phyloP scores from a whole-genome alignment of 805 yeast species.

The Metschnikowia gelsemii region DNA sequence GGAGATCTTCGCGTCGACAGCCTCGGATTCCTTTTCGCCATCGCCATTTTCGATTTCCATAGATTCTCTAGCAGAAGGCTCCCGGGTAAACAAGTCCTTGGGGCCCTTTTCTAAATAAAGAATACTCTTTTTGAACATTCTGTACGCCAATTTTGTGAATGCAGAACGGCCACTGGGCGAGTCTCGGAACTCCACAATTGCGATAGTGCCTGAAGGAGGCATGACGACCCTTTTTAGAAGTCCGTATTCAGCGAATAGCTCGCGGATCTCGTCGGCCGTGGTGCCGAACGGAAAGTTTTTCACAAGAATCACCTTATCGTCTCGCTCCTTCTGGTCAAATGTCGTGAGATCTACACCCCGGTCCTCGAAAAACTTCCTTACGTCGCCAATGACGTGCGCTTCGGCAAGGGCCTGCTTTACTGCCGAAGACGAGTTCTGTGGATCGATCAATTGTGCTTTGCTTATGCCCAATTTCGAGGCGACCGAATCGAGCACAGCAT shows the following conservation, averaged over 20 bases:
- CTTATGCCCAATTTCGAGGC: slow-evolving; percentile 80
- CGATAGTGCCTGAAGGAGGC: slow-evolving; percentile 97
- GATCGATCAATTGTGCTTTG: slow-evolving; percentile 83
- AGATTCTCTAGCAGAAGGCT: slow-evolving; percentile 42
- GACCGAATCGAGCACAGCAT: slow-evolving; percentile 88
- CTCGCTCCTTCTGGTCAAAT: slow-evolving; percentile 66
- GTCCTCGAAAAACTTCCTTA: slow-evolving; percentile 78
- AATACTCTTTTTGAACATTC: slow-evolving; percentile 83
- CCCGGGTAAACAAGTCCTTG: slow-evolving; percentile 66
- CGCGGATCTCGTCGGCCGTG: slow-evolving; percentile 73
- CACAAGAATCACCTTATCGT: slow-evolving; percentile 76
- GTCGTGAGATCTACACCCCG: slow-evolving; percentile 81
- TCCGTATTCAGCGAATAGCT: slow-evolving; percentile 78
- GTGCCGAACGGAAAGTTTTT: slow-evolving; percentile 93
- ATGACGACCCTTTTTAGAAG: slow-evolving; percentile 74
- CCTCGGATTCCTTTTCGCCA: slow-evolving; percentile 10
- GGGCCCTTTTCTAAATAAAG: slow-evolving; percentile 95
- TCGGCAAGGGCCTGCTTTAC: slow-evolving; percentile 97
- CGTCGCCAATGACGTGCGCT: slow-evolving; percentile 91
- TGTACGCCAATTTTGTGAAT: slow-evolving; percentile 80
- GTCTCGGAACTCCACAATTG: slow-evolving; percentile 86
- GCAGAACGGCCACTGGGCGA: slow-evolving; percentile 85
- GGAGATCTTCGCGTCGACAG: slow-evolving; percentile 39
- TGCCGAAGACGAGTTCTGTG: slow-evolving; percentile 82
- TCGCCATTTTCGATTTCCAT: slow-evolving; percentile 25